A percentile compares a stretch with the other conserved stretches of the same genome.
Evolutionary conservation across 208 protist species (phyloP).

Genomic region (Trypanosoma avium): DNA sequence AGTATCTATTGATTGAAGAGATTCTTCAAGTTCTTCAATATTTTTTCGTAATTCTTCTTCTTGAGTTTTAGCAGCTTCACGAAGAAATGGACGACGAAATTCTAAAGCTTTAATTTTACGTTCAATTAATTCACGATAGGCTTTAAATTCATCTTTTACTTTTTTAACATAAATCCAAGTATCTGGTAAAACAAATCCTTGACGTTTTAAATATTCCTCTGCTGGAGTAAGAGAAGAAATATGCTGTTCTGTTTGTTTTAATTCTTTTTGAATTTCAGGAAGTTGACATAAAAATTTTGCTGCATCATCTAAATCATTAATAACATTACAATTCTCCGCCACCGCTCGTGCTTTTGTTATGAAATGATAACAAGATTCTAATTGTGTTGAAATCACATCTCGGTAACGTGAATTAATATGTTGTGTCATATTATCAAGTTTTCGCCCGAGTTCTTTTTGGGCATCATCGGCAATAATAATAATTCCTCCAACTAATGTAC

Average conservation of each 20-base stretch:
- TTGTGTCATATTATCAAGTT: conserved; percentile 79
- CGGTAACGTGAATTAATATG: conserved; percentile 82
- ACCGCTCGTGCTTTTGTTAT: conserved; percentile 64
- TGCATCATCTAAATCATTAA: conserved; percentile 76
- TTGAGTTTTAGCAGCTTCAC: conserved; percentile 53
- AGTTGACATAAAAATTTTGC: conserved; percentile 65
- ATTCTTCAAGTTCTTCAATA: conserved; percentile 49
- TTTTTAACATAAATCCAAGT: conserved; percentile 91
- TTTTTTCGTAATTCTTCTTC: conserved; percentile 57
- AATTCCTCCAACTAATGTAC: conserved; percentile 82
- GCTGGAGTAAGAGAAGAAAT: conserved; percentile 65
- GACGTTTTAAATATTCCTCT: conserved; percentile 86
- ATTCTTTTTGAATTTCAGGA: conserved; percentile 71
- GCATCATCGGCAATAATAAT: conserved; percentile 81
- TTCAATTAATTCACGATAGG: conserved; percentile 92
- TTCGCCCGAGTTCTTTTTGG: conserved; percentile 79
- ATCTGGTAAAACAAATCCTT: conserved; percentile 90
- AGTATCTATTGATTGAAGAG: conserved; percentile 45
- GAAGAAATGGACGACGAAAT: conserved; percentile 61
- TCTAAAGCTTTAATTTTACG: conserved; percentile 90
- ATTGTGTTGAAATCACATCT: conserved; percentile 71
- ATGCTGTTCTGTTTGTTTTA: conserved; percentile 58
- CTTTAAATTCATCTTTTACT: conserved; percentile 91
- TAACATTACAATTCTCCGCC: conserved; percentile 89
- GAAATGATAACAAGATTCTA: conserved; percentile 47